Percentiles rank a stretch among this genome's conserved stretches.
These are phyloP conservation scores for Limnanthes douglasii DNA, from an alignment of 345 rosid genomes.

Conservation along the genomic window DNA sequence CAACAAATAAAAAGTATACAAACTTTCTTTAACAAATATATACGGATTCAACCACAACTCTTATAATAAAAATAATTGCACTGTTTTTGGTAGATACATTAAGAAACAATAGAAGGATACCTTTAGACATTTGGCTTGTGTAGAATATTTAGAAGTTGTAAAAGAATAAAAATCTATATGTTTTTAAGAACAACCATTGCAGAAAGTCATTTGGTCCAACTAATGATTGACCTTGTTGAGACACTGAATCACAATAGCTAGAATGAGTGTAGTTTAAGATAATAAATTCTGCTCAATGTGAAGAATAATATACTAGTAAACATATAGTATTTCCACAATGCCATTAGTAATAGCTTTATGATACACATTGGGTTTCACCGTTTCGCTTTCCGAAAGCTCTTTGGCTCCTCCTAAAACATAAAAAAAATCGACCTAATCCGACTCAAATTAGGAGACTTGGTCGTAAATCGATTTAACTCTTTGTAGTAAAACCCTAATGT, in stretches of 20 bases:
- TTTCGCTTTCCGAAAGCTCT: constrained; percentile 23
- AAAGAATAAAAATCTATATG: constrained; percentile 58
- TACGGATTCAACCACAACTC: too few species aligned
- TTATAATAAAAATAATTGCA: too few species aligned
- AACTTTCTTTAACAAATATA: too few species aligned
- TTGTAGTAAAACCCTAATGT: too few species aligned
- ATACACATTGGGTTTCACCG: constrained; percentile 41
- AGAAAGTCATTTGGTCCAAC: neutral
- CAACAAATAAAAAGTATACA: too few species aligned
- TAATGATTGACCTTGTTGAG: constrained; percentile 59
- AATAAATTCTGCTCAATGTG: constrained; percentile 74
- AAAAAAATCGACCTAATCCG: constrained; percentile 51
- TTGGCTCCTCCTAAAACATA: constrained; percentile 34
- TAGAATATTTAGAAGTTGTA: constrained; percentile 77
- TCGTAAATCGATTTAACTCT: too few species aligned
- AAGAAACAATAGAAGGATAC: too few species aligned
- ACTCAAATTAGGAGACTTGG: too few species aligned
- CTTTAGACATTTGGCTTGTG: constrained; percentile 93
- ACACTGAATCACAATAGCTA: constrained; percentile 77
- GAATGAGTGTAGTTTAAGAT: constrained; percentile 61
- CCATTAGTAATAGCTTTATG: constrained; percentile 92
- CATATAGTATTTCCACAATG: constrained; percentile 68
- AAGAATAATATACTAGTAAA: constrained; percentile 80
- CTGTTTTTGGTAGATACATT: too few species aligned
- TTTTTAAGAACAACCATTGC: neutral